A percentile compares a stretch with the other conserved stretches of the same genome.
phyloP scores from a whole-genome alignment of 2,329 filamentous ascomycete species.

The Helicocarpus griseus region DNA sequence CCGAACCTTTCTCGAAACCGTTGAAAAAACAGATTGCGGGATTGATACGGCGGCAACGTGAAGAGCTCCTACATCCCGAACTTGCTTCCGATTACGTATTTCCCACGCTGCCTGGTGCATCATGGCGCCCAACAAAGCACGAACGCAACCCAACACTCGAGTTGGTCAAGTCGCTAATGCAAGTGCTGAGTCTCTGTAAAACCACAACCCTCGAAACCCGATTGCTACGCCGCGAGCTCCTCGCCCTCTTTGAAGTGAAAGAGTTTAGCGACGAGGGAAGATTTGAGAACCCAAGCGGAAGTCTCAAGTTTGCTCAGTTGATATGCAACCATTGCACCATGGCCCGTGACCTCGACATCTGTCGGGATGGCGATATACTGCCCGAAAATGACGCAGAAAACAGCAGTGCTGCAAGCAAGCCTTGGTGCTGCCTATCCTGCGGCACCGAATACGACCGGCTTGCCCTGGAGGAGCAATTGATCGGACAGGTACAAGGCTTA shows the following conservation, averaged over 20 bases:
- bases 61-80: slow-evolving; percentile 81
- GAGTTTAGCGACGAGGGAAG: slow-evolving; percentile 85
- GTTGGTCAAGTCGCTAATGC: slow-evolving; percentile 86
- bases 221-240: slow-evolving; percentile 76
- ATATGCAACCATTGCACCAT: slow-evolving; percentile 88
- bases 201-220: slow-evolving; percentile 82
- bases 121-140: slow-evolving; percentile 44
- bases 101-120: slow-evolving; percentile 55
- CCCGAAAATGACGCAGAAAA: slow-evolving; percentile 36
- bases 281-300: slow-evolving; percentile 76
- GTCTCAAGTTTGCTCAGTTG: slow-evolving; percentile 62
- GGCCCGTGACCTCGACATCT: slow-evolving; percentile 80
- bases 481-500: slow-evolving; percentile 64
- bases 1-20: slow-evolving; percentile 77
- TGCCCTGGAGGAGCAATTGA: slow-evolving; percentile 70
- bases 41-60: slow-evolving; percentile 76
- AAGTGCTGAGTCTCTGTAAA: slow-evolving; percentile 83
- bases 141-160: slow-evolving; percentile 70
- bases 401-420: slow-evolving; percentile 27
- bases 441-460: slow-evolving; percentile 66
- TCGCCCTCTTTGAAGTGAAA: slow-evolving; percentile 83
- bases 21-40: slow-evolving; percentile 78
- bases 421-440: slow-evolving; percentile 72
- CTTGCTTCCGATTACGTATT: slow-evolving; percentile 80
- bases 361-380: slow-evolving; percentile 74